Base-by-base conservation (phyloP, 345 rosid genomes). In the Dimocarpus longan region DNA sequence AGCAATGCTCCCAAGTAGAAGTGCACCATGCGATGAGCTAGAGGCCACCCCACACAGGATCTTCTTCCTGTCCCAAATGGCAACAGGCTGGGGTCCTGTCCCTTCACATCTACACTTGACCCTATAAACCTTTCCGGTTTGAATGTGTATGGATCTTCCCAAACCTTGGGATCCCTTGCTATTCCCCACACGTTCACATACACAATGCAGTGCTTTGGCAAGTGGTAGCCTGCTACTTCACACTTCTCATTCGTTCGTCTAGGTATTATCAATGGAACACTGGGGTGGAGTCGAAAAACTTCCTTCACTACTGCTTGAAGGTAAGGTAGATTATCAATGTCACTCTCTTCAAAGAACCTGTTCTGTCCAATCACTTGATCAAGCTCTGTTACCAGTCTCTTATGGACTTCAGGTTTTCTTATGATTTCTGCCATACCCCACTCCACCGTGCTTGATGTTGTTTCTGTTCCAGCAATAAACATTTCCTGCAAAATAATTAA, bases 61-160 rank as follows among this genome's bases (percentile, higher is more conserved):
- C 87, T 76, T 57, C 87, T 73, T 12, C 87, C 87, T 1, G 87
- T 21, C 18, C 87, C 92, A 32, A 89, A 89, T 0, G 91, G 92
- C 60, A 88, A 66, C 64, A 89, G 78, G 16, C 79, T 82, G 16
- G 80, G 84, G 80, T 87, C 87, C 78, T 32, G 37, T 32, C 37
- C 37, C 37, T 32, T 32, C 37, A 32, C 37, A 32, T 32, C 37
- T 3, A 32, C 9, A 1, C 44, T 42, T 42, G 44, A 42, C 7
- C 44, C 44, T 10, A 82, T 26, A 57, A 79, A 75, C 77, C 85
- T 79, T 56, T 82, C 80, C 0, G 85, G 87, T 19, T 42, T 28
- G 70, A 83, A 83, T 26, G 74, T 72, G 0, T 66, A 44, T 26
- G 78, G 82, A 10, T 76, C 39, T 4, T 76, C 80, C 82, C 85